Evolutionary conservation across 768 basidiomycete genomes (phyloP).

Genomic region (Leccinum incarnatum): DNA sequence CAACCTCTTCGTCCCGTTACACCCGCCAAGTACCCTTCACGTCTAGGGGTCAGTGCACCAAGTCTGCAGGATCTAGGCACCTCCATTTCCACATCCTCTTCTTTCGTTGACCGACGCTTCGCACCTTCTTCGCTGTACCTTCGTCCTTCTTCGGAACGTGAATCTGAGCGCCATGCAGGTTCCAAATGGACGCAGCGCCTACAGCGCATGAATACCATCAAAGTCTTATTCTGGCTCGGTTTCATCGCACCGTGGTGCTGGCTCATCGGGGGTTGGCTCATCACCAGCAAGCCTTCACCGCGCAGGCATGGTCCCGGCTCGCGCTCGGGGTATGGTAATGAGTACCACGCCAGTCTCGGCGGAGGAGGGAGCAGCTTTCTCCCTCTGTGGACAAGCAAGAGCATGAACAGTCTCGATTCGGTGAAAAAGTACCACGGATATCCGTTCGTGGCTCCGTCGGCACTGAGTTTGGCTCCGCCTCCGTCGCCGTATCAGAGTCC

Average conservation of each 20-base stretch:
- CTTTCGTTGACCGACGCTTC: constrained; percentile 53
- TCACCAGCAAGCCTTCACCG: constrained; percentile 22
- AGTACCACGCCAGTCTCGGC: constrained; percentile 35
- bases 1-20: constrained; percentile 17
- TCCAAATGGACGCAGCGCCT: constrained; percentile 10
- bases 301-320: constrained; percentile 9
- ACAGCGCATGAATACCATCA: constrained; percentile 35
- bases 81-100: constrained; percentile 42
- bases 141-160: constrained; percentile 34
- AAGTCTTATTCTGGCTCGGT: constrained; percentile 72
- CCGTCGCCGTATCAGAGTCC: constrained; percentile 23
- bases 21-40: constrained; percentile 5
- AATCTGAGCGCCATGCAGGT: constrained; percentile 21
- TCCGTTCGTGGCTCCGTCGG: constrained; percentile 57
- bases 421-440: constrained; percentile 49
- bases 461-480: constrained; percentile 31
- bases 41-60: constrained; percentile 17
- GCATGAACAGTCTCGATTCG: constrained; percentile 41
- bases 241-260: constrained; percentile 73
- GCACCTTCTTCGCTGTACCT: constrained; percentile 40
- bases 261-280: constrained; percentile 76
- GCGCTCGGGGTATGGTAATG: neutral
- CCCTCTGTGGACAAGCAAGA: constrained; percentile 37
- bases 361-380: constrained; percentile 37
- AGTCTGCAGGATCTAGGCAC: constrained; percentile 28